Evolutionary conservation across 192 early-diverging fungal species (phyloP).

Genomic region (Haplosporangium gracile): DNA sequence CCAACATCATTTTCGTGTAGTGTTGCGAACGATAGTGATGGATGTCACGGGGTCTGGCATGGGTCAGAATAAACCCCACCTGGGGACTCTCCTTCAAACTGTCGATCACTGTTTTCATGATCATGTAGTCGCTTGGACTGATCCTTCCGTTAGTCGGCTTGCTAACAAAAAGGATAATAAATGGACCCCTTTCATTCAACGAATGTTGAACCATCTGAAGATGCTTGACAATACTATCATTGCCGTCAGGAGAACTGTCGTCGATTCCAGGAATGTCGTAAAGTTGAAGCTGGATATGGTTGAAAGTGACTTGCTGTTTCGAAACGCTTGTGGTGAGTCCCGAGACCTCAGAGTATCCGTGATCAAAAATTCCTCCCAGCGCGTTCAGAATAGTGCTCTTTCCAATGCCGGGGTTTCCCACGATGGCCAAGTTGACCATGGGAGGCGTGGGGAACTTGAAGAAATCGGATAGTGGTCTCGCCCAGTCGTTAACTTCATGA

Average conservation of each 20-base stretch:
- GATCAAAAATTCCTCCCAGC: not conserved
- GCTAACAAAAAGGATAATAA: not conserved
- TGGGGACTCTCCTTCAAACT: not conserved
- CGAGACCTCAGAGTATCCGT: not conserved
- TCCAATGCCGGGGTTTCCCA: not conserved
- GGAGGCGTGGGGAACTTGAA: no score
- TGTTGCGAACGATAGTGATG: not conserved
- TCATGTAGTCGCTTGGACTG: not conserved
- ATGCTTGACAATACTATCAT: not conserved
- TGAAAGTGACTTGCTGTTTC: not conserved
- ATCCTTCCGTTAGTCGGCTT: not conserved
- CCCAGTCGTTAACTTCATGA: no score
- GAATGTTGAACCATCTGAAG: not conserved
- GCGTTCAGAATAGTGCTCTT: conserved; percentile 10
- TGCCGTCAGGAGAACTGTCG: not conserved
- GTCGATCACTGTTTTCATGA: conserved; percentile 7
- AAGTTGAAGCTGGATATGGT: not conserved
- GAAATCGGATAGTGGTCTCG: no score
- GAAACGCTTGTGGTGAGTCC: not conserved
- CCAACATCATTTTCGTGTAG: not conserved
- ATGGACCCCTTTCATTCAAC: not conserved
- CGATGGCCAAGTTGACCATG: not conserved
- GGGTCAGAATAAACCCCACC: conserved; percentile 4
- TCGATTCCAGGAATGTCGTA: not conserved
- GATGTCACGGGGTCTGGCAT: not conserved